phyloP scores from a whole-genome alignment of 148 eudicot species.

The Silene uniflora region DNA sequence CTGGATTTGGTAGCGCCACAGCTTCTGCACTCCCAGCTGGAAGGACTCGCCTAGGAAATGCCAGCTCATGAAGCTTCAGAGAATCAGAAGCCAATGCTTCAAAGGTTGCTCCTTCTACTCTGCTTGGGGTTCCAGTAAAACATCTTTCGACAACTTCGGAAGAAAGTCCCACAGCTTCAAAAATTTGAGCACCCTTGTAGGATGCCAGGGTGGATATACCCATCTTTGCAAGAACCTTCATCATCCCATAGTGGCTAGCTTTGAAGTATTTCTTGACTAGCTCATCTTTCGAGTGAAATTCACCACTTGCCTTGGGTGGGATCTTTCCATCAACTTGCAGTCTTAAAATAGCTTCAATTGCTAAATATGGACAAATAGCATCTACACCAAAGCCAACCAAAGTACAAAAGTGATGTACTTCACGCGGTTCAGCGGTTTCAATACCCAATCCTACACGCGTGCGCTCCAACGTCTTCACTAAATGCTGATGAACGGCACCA shows the following conservation, averaged over 20 bases:
- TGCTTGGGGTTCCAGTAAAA: constrained; percentile 87
- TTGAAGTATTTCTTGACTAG: constrained; percentile 75
- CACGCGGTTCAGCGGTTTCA: constrained; percentile 98
- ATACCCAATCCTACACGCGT: constrained; percentile 79
- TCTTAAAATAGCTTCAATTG: constrained; percentile 92
- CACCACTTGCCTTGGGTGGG: constrained; percentile 85
- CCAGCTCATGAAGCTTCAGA: constrained; percentile 72
- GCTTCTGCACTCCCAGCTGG: constrained; percentile 95
- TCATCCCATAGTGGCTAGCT: constrained; percentile 95
- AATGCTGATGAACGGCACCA: constrained; percentile 97
- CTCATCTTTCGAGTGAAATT: constrained; percentile 77
- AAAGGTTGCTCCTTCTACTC: constrained; percentile 98
- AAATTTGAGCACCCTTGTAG: constrained; percentile 97
- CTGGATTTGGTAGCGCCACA: constrained; percentile 89
- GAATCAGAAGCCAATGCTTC: constrained; percentile 77
- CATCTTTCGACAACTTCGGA: constrained; percentile 91
- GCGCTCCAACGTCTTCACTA: constrained; percentile 81
- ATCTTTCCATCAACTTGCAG: constrained; percentile 95
- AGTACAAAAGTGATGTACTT: constrained; percentile 99
- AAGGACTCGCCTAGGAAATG: constrained; percentile 63
- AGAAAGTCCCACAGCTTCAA: constrained; percentile 98
- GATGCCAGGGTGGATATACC: constrained; percentile 98
- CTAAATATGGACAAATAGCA: constrained; percentile 94
- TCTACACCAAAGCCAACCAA: constrained; percentile 96
- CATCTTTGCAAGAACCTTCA: constrained; percentile 99